A percentile compares a stretch with the other conserved stretches of the same genome.
These are phyloP conservation scores for Saccharomycopsis schoenii DNA, from an alignment of 805 yeast genomes.

Conservation along the genomic window DNA sequence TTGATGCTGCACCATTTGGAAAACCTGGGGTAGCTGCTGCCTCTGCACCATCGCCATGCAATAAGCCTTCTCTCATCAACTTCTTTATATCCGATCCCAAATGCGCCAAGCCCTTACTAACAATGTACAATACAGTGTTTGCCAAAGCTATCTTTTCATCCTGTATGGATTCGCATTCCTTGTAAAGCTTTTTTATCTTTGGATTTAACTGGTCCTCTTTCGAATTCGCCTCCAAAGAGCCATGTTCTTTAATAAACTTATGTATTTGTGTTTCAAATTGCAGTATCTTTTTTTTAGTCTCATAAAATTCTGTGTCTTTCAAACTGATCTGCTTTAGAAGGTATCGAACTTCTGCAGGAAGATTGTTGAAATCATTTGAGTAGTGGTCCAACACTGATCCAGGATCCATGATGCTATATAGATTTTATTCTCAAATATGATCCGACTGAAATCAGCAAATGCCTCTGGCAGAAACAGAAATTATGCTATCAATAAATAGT, in stretches of 20 bases:
- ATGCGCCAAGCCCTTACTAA: constrained; percentile 62
- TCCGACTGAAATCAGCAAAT: too few relatives aligned
- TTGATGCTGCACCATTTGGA: background rate
- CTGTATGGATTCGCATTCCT: constrained; percentile 51
- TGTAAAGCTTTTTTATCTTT: constrained; percentile 61
- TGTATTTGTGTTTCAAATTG: constrained; percentile 73
- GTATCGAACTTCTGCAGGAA: constrained; percentile 81
- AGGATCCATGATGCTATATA: constrained; percentile 49
- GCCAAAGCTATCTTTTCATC: constrained; percentile 71
- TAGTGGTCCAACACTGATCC: constrained; percentile 73
- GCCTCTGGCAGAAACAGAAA: too few relatives aligned
- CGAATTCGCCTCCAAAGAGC: constrained; percentile 72
- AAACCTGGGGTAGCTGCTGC: constrained; percentile 24
- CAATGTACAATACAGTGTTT: constrained; percentile 70
- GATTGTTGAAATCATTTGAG: constrained; percentile 63
- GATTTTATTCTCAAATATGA: background rate
- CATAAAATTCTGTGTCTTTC: constrained; percentile 58
- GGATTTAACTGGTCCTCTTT: constrained; percentile 61
- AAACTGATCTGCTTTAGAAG: constrained; percentile 67
- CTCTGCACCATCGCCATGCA: constrained; percentile 34
- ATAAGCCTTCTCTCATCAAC: constrained; percentile 70
- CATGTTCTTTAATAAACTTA: constrained; percentile 72
- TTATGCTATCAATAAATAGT: too few relatives aligned
- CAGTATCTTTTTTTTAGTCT: constrained; percentile 53
- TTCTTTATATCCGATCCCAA: constrained; percentile 68